Evolutionary conservation across 176 grass and related monocot genomes (phyloP), one percentile per base, ranked within the genome.

Genomic region (Calamus simplicifolius): DNA sequence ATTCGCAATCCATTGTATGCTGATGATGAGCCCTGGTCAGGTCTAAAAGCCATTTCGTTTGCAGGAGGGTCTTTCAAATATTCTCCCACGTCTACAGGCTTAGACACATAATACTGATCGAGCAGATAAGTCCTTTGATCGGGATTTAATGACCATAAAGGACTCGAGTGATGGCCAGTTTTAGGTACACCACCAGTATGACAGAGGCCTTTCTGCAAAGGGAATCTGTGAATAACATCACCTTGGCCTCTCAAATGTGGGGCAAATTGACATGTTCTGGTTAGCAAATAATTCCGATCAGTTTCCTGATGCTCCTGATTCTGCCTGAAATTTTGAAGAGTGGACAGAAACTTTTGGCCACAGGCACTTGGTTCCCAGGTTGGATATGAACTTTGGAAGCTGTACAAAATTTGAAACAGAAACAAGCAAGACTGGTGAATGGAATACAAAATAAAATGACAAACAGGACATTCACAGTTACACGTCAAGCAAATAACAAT

Each of bases 341-440:
- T 92, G 18, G 79, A 82, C 29, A 98, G 56, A 49, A 98, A 92
- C 54, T 80, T 58, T 25, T 85, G 83, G n/a, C 88, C 81, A 51
- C 80, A 64, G 17, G 51, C 57, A 69, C 49, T 63, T 69, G 93
- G 75, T 59, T 81, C 73, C 88, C 85, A 98, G 57, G 82, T 89
- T 79, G 79, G 88, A 80, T 98, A 98, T 2, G 86, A 81, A 67
- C 79, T 83, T 52, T 81, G 84, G 66, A 98, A 98, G 63, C 93
- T 98, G 93, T 43, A 59, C 50, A 54, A 48, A 18, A 81, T 27
- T 43, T 12, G 8, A 43, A 43, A 13, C 35, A 4, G 78, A 72
- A 13, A 72, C 19, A 54, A 57, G 52, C 15, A 28, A 16, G 48
- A 16, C 65, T 61, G 73, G 51, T 52, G 13, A 48, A 52, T 60